phyloP scores from a whole-genome alignment of 163 green algal species.

The Prototheca wickerhamii region DNA sequence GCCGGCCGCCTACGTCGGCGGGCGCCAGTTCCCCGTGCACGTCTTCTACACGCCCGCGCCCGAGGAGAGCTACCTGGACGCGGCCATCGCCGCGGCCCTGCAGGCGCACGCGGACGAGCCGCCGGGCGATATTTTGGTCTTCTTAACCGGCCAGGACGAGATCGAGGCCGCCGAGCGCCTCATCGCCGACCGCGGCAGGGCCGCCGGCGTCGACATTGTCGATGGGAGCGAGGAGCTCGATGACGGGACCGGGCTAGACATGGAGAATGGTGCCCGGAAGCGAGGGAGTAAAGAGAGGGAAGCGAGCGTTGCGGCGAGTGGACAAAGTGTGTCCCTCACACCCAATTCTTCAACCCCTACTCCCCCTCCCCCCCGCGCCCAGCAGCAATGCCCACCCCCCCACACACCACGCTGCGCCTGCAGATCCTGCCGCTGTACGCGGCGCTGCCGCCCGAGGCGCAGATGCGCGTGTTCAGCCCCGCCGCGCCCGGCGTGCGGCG shows the following conservation, averaged over 20 bases:
- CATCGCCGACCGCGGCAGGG: slow-evolving; percentile 20
- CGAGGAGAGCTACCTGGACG: slow-evolving; percentile 84
- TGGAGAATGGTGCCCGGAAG: neutral
- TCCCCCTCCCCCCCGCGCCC: no score
- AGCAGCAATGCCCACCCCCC: no score
- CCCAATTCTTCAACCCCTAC: neutral
- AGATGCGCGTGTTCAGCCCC: slow-evolving; percentile 68
- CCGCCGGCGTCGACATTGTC: no score
- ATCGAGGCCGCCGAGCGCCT: slow-evolving; percentile 73
- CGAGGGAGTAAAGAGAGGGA: neutral
- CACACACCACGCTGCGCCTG: slow-evolving; percentile 20
- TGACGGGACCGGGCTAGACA: neutral
- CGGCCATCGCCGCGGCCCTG: slow-evolving; percentile 58
- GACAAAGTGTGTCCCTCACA: neutral
- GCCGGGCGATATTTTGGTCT: slow-evolving; percentile 80
- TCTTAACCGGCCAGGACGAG: slow-evolving; percentile 78
- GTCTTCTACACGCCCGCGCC: slow-evolving; percentile 64
- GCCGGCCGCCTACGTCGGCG: slow-evolving; percentile 54
- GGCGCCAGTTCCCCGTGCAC: slow-evolving; percentile 64
- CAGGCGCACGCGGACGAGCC: slow-evolving; percentile 75
- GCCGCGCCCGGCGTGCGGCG: slow-evolving; percentile 55
- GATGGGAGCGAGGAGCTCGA: no score
- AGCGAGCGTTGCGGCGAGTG: neutral
- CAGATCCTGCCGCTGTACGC: slow-evolving; percentile 70
- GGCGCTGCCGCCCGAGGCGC: slow-evolving; percentile 68